Evolutionary conservation across 352 stramenopile genomes (phyloP), one percentile per base, ranked within the genome.

Genomic region (Pythium aquatile): DNA sequence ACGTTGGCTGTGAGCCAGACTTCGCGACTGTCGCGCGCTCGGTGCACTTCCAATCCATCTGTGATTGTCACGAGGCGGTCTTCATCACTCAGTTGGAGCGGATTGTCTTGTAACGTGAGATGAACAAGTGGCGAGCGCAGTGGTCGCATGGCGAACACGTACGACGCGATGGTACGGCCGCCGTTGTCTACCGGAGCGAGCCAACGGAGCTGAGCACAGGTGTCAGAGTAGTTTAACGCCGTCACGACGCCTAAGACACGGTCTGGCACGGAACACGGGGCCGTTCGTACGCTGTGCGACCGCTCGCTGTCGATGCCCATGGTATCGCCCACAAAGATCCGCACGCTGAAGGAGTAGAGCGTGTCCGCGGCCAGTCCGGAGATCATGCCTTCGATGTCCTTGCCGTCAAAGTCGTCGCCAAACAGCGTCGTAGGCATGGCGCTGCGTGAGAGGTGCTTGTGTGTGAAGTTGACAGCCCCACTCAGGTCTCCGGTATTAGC

Each of bases 351-450:
- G 28, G 75, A 75, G 64, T 94, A 94, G n/a, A 66, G 58, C 1
- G 75, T 85, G 61, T 91, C 84, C 0, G 85, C 68, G 30, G 68
- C 47, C 4, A 94, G 70, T 0, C 79, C 82, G 10, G 39, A 58
- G 40, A 92, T 73, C 17, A 80, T 61, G 14, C 70, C 78, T 62
- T 92, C 73, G 42, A 94, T 88, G 47, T 90, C 79, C 42, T 78
- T 79, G n/a, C 85, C 83, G 61, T 93, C 83, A 55, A 93, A 91
- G 35, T 87, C 83, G 30, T 91, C 80, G 1, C 82, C 83, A 61
- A 94, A 94, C 4, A 88, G 72, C 9, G 73, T 67, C 2, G 82
- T 91, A 5, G 83, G 80, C 61, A 90, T 74, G 10, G 51, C 73
- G 32, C 83, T 93, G 24, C 85, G 85, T 46, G 68, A 66, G 16